A percentile compares a stretch with the other conserved stretches of the same genome.
Conservation (phyloP, 2,329 filamentous ascomycete species). For the Alternaria brassicae region DNA sequence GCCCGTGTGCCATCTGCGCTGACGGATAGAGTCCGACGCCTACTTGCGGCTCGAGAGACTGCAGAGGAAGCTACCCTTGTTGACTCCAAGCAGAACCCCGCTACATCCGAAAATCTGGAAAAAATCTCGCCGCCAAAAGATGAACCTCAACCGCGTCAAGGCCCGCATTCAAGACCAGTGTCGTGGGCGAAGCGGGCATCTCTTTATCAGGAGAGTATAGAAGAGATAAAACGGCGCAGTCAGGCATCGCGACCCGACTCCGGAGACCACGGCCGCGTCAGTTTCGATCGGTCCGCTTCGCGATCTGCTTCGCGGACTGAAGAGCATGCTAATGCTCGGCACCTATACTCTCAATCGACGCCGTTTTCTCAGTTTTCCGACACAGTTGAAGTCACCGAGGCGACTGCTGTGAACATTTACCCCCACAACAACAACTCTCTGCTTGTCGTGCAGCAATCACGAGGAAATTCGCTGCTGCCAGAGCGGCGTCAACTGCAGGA, state of each 20-base stretch:
- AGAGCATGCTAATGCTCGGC: constrained; percentile 51
- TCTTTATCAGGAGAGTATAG: constrained; percentile 39
- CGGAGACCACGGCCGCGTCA: constrained; percentile 45
- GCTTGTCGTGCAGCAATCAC: constrained; percentile 66
- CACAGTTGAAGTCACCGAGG: constrained; percentile 67
- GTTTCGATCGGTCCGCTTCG: constrained; percentile 49
- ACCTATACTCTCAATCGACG: constrained; percentile 59
- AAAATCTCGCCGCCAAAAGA: constrained; percentile 28
- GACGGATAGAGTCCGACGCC: constrained; percentile 34
- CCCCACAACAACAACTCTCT: constrained; percentile 70
- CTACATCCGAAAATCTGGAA: constrained; percentile 19
- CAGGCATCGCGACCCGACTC: constrained; percentile 42
- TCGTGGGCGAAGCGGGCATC: constrained; percentile 41
- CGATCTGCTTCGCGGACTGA: constrained; percentile 49
- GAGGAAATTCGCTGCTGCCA: constrained; percentile 34
- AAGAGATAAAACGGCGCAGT: constrained; percentile 41
- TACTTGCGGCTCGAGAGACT: constrained; percentile 32
- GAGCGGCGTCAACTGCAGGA: constrained; percentile 30
- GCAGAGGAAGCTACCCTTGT: constrained; percentile 18
- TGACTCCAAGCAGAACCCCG: constrained; percentile 15
- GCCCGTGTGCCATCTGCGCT: constrained; percentile 32
- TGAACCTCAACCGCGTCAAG: constrained; percentile 30
- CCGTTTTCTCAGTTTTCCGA: constrained; percentile 57
- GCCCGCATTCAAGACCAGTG: constrained; percentile 32
- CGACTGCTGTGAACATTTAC: constrained; percentile 66